phyloP scores from a whole-genome alignment of 768 basidiomycete species.

The Collybia sordida region DNA sequence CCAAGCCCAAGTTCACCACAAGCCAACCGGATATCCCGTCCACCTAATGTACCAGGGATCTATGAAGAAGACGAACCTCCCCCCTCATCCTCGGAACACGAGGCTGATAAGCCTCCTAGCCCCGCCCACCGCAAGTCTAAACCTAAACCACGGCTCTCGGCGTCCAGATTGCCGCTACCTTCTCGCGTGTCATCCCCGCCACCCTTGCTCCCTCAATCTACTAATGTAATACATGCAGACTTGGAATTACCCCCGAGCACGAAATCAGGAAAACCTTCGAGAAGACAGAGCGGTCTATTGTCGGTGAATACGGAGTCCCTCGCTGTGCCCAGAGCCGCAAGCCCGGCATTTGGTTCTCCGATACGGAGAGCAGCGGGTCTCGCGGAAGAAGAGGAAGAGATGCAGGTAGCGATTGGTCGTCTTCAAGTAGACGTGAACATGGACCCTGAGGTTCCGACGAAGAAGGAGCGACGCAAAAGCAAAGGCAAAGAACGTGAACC shows the following conservation, averaged over 20 bases:
- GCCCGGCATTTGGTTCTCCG: slow-evolving; percentile 70
- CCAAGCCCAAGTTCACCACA: slow-evolving; percentile 41
- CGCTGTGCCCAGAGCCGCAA: slow-evolving; percentile 54
- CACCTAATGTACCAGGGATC: slow-evolving; percentile 67
- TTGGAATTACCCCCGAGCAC: slow-evolving; percentile 21
- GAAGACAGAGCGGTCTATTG: slow-evolving; percentile 58
- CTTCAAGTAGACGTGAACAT: slow-evolving; percentile 34
- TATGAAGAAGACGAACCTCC: slow-evolving; percentile 64
- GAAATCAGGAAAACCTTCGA: slow-evolving; percentile 38
- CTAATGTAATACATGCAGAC: slow-evolving; percentile 20
- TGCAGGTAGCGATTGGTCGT: slow-evolving; percentile 31
- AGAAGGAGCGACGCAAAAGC: slow-evolving; percentile 50
- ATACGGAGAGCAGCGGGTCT: slow-evolving; percentile 53
- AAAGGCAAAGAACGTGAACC: slow-evolving; percentile 39
- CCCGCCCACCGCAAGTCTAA: slow-evolving; percentile 44
- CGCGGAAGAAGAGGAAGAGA: slow-evolving; percentile 58
- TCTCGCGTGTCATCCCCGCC: slow-evolving; percentile 41
- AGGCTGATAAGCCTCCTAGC: slow-evolving; percentile 34
- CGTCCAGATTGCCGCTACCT: slow-evolving; percentile 49
- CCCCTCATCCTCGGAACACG: slow-evolving; percentile 42
- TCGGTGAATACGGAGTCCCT: slow-evolving; percentile 38
- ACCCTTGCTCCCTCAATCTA: slow-evolving; percentile 29
- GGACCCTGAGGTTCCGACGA: slow-evolving; percentile 25
- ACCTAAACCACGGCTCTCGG: slow-evolving; percentile 46
- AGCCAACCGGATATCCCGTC: slow-evolving; percentile 56